Base-by-base conservation (phyloP, 2,329 filamentous ascomycete species). In the Rutstroemia sp. region DNA sequence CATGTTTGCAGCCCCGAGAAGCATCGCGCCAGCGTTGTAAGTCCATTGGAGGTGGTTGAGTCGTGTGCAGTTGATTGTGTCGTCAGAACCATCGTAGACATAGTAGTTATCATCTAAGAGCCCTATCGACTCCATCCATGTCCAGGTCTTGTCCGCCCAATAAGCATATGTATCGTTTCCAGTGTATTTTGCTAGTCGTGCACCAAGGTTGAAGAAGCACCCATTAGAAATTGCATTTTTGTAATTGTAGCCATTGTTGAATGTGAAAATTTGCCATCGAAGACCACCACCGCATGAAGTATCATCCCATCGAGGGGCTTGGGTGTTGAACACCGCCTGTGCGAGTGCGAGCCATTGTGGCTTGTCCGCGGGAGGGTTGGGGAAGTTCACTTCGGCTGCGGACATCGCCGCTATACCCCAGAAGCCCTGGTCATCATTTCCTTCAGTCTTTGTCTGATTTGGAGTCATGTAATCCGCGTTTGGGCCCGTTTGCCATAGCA, bases 211-310 rank as follows among this genome's bases (percentile, higher is more conserved):
- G 67, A 84, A 84, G 70, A 84, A 83, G 58, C 79, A 81, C 1
- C 79, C 81, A 61, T 83, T 81, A 0, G 81, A 83, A 58, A 84
- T 83, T 2, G 81, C 77, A 58, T 84, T 84, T 66, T 84, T 94
- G 77, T 92, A 91, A 64, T 86, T 79, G 71, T 86, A 95, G 14
- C 90, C 91, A 42, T 80, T 83, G 68, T 95, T 94, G 75, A 88
- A 91, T 1, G 81, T 77, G 68, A 88, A 92, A 48, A 95, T 90
- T 72, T 95, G 90, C 88, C 88, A 92, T 60, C 87, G 81, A 51
- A 94, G 70, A 5, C 89, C 90, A 42, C 89, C 89, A n/a, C 76
- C 77, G 64, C 89, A 95, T 51, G 81, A 73, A 1, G 76, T 71
- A 1, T 70, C 75, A 60, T 92, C 88, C 89, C 88, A 94, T 39